phyloP scores from a whole-genome alignment of 2,329 filamentous ascomycete genomes.

The Cadophora sp. region DNA sequence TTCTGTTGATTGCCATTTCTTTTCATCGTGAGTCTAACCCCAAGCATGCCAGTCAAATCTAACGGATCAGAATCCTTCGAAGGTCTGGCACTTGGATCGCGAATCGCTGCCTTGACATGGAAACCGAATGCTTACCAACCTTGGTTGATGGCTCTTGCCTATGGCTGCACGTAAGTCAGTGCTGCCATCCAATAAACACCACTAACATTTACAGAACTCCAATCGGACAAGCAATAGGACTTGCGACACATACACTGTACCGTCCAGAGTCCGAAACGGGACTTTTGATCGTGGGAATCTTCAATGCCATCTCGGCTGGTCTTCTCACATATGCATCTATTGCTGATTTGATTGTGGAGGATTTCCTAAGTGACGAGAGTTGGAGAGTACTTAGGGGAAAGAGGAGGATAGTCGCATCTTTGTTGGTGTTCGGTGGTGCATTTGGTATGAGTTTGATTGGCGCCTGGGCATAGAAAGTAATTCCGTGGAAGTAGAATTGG shows the following conservation, averaged over 20 bases:
- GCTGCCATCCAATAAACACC: neutral
- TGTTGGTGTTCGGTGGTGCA: conserved; percentile 7
- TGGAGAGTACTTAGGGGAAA: conserved; percentile 18
- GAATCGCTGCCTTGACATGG: conserved; percentile 19
- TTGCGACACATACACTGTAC: conserved; percentile 19
- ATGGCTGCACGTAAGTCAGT: conserved; percentile 17
- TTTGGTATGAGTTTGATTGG: conserved; percentile 21
- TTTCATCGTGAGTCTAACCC: conserved; percentile 18
- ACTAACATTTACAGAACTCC: conserved; percentile 12
- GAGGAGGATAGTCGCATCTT: conserved; percentile 10
- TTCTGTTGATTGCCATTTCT: conserved; percentile 20
- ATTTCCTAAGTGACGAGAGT: conserved; percentile 20
- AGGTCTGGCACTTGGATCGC: conserved; percentile 18
- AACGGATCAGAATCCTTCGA: conserved; percentile 20
- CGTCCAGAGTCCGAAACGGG: conserved; percentile 15
- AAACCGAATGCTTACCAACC: conserved; percentile 18
- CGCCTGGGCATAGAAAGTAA: conserved; percentile 7
- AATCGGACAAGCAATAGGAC: conserved; percentile 18
- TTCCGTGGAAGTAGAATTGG: neutral
- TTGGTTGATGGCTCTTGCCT: conserved; percentile 23
- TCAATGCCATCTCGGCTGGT: conserved; percentile 21
- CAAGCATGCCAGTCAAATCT: neutral
- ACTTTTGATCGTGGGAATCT: conserved; percentile 16
- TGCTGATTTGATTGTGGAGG: conserved; percentile 18
- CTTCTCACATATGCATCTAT: conserved; percentile 18